Base-by-base conservation (phyloP, 495 filamentous ascomycete species). In the Hyaloscypha variabilis region DNA sequence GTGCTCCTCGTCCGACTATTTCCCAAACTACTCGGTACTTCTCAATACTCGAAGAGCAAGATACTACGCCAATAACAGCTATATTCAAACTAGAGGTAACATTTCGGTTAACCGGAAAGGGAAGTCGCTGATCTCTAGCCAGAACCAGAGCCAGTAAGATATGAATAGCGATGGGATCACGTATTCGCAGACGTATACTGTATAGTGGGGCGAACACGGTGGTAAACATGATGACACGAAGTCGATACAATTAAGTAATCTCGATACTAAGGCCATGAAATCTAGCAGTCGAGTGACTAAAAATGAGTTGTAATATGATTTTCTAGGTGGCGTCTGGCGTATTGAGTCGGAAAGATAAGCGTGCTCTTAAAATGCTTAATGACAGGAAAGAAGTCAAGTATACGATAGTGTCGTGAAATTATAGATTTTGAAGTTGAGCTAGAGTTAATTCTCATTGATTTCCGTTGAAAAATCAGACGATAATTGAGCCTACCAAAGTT, bases 61-160 rank as follows among this genome's bases (percentile, higher is more conserved):
- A 46, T 60, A 67, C 49, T 67, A 67, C 29, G 57, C 55, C 46
- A 63, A 63, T 25, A 52, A 63, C 21, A 54, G 60, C 28, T 50
- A 63, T 54, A 34, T 25, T 11, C 60, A 63, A 8, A 63, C 28
- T 1, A 30, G 60, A 25, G 60, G 60, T 8, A 63, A 63, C 28
- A 63, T 63, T 36, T 63, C 60, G 3, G 49, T 55, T 3, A 26
- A 39, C n/a, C 57, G 57, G 23, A 17, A 30, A 17, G 57, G 57
- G 13, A 59, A 59, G 46, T 59, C 57, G 46, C 21, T 59, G 10
- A 42, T 21, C 10, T 31, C 57, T 59, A 59, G 57, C 31, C 57
- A 59, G 21, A 28, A 31, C 14, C 31, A 34, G 13, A 34, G 31
- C 31, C 31, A 34, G 13, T 13, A 34, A 46, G 57, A 23, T 42